Base-by-base conservation (phyloP, 23 red algal species). In the Pyropia yezoensis region DNA sequence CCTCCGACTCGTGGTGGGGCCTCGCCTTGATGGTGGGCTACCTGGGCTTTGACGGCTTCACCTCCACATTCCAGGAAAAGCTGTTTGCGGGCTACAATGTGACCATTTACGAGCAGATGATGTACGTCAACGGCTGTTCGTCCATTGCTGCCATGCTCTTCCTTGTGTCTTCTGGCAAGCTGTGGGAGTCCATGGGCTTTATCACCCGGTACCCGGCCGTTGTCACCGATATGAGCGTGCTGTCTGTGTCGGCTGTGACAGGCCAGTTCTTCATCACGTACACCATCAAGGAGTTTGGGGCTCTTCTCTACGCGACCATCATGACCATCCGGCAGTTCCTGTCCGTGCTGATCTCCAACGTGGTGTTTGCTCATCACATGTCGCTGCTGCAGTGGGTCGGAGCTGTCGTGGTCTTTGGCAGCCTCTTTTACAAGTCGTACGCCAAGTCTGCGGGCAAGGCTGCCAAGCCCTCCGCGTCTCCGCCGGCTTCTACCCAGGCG, bases 291-390 rank as follows among this genome's bases (percentile, higher is more conserved):
- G 74, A 87, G 29, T 95, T 95, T 53, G 90, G 90, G 3, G 90
- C 90, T 0, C 59, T 95, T 39, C 29, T 95, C 34, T 95, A 95
- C 72, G 90, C 90, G 56, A 95, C 90, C 29, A 86, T 95, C 61
- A 95, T 95, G 90, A 95, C 90, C 9, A 95, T 86, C 62, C 90
- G 90, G 33, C 90, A 95, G 60, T 82, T 95, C 90, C 65, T 95
- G 22, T 76, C 81, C 52, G 82, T 95, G 20, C 75, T 95, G 28
- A 61, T 95, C 22, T 87, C 80, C 21, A 95, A 95, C 62, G 33
- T 95, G 17, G 16, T 95, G 51, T 95, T 88, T 68, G 75, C 71
- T 33, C 90, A 95, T 49, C 65, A 58, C 8, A 80, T 95, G 75
- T 82, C 73, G 14, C 33, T 23, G 8, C 28, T 75, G 82, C 90